Evolutionary conservation across 1,139 yeast species (phyloP).

Genomic region (Saccharomycopsis phalli): DNA sequence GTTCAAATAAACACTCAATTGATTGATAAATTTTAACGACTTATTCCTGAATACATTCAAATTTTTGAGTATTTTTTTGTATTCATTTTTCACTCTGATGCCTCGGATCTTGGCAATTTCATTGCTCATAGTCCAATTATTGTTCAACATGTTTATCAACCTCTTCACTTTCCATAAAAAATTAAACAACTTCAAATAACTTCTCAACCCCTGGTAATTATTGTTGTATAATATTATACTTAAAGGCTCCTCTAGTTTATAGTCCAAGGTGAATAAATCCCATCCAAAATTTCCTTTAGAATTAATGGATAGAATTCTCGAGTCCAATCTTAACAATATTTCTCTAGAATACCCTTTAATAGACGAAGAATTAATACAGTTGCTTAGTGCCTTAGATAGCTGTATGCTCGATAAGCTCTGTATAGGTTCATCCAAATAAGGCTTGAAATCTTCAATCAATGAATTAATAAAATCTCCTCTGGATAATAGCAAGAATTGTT

Average conservation of each 20-base stretch:
- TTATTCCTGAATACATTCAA: conserved; percentile 39
- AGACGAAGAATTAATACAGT: conserved; percentile 59
- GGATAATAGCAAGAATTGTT: conserved; percentile 60
- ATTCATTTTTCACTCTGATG: conserved; percentile 26
- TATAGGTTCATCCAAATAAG: conserved; percentile 53
- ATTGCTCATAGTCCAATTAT: too few species aligned
- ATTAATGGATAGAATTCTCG: conserved; percentile 63
- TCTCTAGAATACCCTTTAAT: conserved; percentile 32
- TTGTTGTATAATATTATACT: conserved; percentile 34
- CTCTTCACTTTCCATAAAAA: conserved; percentile 76
- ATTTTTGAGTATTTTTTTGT: conserved; percentile 29
- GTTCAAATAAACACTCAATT: conserved; percentile 36
- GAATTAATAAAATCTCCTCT: conserved; percentile 72
- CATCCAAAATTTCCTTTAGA: conserved; percentile 65
- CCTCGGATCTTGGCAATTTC: too few species aligned
- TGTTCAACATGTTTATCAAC: conserved; percentile 22
- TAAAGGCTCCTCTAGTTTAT: conserved; percentile 55
- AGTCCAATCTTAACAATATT: conserved; percentile 57
- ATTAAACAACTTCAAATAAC: conserved; percentile 71
- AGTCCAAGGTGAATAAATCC: conserved; percentile 91
- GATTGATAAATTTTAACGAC: conserved; percentile 37
- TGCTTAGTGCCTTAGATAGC: conserved; percentile 54
- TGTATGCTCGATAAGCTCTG: conserved; percentile 54
- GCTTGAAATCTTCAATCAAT: conserved; percentile 48
- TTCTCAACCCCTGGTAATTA: conserved; percentile 24